Percentiles rank a stretch among this genome's conserved stretches.
These are phyloP conservation scores for Acanthamoeba triangularis DNA, from an alignment of 208 protist species.

Conservation along the genomic window DNA sequence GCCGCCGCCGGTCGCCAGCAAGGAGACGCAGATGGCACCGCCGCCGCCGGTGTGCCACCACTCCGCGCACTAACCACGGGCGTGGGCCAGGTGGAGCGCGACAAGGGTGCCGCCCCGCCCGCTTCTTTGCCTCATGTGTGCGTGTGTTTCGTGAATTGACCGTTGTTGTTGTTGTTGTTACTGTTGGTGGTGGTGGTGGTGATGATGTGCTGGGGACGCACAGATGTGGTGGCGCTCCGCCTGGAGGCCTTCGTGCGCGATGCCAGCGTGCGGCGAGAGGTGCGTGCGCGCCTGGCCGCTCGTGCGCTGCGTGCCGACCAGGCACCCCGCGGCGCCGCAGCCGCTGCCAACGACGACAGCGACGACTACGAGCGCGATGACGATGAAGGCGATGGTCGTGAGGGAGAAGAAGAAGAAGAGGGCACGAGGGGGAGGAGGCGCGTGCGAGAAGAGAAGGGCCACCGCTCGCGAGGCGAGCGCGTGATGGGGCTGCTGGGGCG, in stretches of 20 bases:
- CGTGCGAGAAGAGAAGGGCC: too few species aligned
- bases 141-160: neutral
- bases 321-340: neutral
- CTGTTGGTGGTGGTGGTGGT: neutral
- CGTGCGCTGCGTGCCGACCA: neutral
- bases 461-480: neutral
- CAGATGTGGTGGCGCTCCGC: conserved; percentile 14
- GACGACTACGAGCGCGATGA: neutral
- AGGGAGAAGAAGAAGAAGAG: neutral
- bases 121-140: neutral
- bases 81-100: neutral
- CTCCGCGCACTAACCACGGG: neutral
- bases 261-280: neutral
- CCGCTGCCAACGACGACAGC: neutral
- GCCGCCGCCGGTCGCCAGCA: neutral
- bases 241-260: neutral
- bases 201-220: too few species aligned
- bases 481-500: neutral
- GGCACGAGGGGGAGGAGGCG: neutral
- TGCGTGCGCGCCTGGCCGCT: neutral
- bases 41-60: neutral
- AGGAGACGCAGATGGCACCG: neutral
- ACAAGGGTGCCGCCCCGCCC: neutral
- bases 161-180: too few species aligned
- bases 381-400: neutral